Evolutionary conservation across 306 rosid genomes (phyloP), one percentile per base, ranked within the genome.

Genomic region (Trifolium pratense): DNA sequence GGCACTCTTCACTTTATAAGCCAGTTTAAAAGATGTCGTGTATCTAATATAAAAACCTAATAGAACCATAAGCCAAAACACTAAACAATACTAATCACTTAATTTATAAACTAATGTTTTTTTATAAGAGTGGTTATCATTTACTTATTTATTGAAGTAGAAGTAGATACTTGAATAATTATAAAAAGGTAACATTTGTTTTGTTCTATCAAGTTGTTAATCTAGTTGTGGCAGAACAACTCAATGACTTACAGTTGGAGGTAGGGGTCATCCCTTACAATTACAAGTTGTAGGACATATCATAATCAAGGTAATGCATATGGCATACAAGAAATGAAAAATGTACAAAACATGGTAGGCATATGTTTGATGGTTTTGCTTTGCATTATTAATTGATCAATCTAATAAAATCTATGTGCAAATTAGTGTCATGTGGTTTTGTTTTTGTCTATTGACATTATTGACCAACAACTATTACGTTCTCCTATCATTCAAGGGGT

Each of bases 161-260:
- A 10, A 16, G 9, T 6, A 59, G 20, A 25, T 13, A 17, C 14
- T 32, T 34, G 25, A 61, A 16, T 16, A 32, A 11, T 61, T 61
- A 17, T 20, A 5, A 39, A 71, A 70, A 69, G 68, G 66, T 32
- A 2, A 36, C 5, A 52, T 59, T 73, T 63, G 73, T 74, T 66
- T 55, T 68, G 32, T 37, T 42, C 29, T 8, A 48, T 36, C 66
- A 70, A 70, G 4, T 70, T 71, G 75, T 60, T 7, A 5, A 23
- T 18, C 39, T 73, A 70, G 74, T 62, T 49, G 39, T 11, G 34
- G n/a, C n/a, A 6, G 23, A n/a, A n/a, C n/a, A n/a, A n/a, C 13
- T 32, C 6, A 29, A 7, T 16, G 23, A n/a, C 42, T 31, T 15
- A 13, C n/a, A 7, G 32, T 56, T 21, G 61, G 11, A n/a, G 34